Percentiles rank a stretch among this genome's conserved stretches.
Evolutionary conservation across 257 asterid species (phyloP).

Genomic region (Solanum corneliomulleri): DNA sequence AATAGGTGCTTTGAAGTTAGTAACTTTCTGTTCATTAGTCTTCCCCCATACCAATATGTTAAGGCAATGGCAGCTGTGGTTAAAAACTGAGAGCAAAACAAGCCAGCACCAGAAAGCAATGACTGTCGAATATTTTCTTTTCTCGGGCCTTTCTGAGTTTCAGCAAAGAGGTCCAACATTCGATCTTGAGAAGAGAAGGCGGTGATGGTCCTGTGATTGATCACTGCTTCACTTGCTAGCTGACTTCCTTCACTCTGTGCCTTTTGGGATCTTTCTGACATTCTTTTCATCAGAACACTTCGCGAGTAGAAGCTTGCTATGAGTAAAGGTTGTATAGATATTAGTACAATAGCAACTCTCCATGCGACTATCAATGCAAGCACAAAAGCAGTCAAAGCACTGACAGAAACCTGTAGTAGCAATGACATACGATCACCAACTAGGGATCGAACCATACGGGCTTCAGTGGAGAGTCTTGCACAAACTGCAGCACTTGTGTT

Average conservation of each 20-base stretch:
- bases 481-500: slow-evolving; percentile 54
- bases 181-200: slow-evolving; percentile 63
- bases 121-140: slow-evolving; percentile 51
- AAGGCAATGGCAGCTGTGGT: slow-evolving; percentile 47
- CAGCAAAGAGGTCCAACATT: slow-evolving; percentile 31
- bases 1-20: slow-evolving; percentile 49
- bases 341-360: slow-evolving; percentile 63
- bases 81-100: slow-evolving; percentile 43
- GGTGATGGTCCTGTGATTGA: slow-evolving; percentile 58
- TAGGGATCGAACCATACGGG: slow-evolving; percentile 44
- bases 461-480: slow-evolving; percentile 47
- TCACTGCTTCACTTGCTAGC: slow-evolving; percentile 67
- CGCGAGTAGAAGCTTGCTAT: slow-evolving; percentile 52
- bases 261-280: slow-evolving; percentile 43
- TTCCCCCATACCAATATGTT: slow-evolving; percentile 77
- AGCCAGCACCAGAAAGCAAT: slow-evolving; percentile 51
- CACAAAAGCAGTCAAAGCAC: slow-evolving; percentile 40
- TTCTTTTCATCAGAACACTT: slow-evolving; percentile 38
- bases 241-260: slow-evolving; percentile 68
- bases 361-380: slow-evolving; percentile 48
- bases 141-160: slow-evolving; percentile 33
- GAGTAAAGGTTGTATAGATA: slow-evolving; percentile 51
- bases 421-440: slow-evolving; percentile 58
- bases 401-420: slow-evolving; percentile 41
- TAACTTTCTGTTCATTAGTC: slow-evolving; percentile 38